Base-by-base conservation (phyloP, 2,329 filamentous ascomycete genomes). In the Chaetothyriales sp. region DNA sequence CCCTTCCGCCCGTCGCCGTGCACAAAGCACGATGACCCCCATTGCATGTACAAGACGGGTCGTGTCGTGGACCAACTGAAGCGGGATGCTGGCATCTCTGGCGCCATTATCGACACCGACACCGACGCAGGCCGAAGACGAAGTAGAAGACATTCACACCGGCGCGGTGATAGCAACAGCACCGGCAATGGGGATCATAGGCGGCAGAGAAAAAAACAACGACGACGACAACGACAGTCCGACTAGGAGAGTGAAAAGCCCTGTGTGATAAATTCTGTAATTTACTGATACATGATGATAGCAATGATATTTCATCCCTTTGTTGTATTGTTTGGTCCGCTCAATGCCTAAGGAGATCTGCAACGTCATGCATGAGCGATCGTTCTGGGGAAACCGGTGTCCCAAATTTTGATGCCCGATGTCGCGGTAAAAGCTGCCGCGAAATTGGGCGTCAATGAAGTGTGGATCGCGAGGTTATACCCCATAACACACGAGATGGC, bases 1-100 rank as follows among this genome's bases (percentile, higher is more conserved):
- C 90, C 90, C 0, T 64, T 94, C 32, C 78, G 73, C 51, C 74
- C 77, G 53, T 87, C 84, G 3, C 90, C 90, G 0, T 90, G 84
- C 64, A 75, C 75, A 48, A 75, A 77, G 49, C 84, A 89, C 59
- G 79, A 79, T 46, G 75, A 73, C 57, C 71, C 73, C 52, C 73
- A 77, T 54, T 81, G 84, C 60, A 78, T 85, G 51, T 93, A 84
- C 62, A 73, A 75, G 12, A 70, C 85, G 60, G 84, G 84, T 0
- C 74, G 74, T 3, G 70, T 79, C 2, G 72, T 90, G 2, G 67
- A 75, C 26, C 63, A 73, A 25, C 62, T 86, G 50, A 77, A 75
- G 58, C 66, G 62, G 46, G 66, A 70, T 51, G 67, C 66, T n/a
- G 69, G 70, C 8, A 60, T 70, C 20, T 32, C 22, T n/a, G 39